phyloP scores from a whole-genome alignment of 495 filamentous ascomycete genomes.

The Wilcoxina mikolae region DNA sequence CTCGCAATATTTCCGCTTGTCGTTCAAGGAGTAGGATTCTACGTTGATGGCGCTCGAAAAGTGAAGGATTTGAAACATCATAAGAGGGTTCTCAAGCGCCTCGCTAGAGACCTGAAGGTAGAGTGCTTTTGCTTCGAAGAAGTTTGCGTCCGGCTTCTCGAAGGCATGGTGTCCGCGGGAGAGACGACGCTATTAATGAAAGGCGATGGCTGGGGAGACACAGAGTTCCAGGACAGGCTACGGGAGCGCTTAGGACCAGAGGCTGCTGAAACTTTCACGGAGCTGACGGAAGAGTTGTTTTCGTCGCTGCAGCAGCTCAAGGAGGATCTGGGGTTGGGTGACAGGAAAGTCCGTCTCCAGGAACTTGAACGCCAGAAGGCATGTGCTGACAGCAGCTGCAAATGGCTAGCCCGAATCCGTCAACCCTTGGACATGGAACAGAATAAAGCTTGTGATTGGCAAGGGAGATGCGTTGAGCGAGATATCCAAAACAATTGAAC shows the following conservation, averaged over 20 bases:
- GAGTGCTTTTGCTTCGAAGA: slow-evolving; percentile 21
- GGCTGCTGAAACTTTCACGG: slow-evolving; percentile 10
- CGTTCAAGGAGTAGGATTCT: background rate
- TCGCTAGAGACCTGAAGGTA: slow-evolving; percentile 12
- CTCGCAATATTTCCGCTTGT: slow-evolving; percentile 3
- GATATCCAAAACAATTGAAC: slow-evolving; percentile 6
- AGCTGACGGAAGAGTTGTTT: slow-evolving; percentile 11
- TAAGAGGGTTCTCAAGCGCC: background rate
- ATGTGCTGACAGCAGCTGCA: background rate
- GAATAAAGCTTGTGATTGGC: too few relatives aligned
- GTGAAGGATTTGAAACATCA: slow-evolving; percentile 1
- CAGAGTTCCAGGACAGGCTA: slow-evolving; percentile 16
- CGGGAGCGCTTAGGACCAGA: slow-evolving; percentile 16
- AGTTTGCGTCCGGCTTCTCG: slow-evolving; percentile 23
- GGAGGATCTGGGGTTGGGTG: slow-evolving; percentile 19
- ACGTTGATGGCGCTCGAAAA: background rate
- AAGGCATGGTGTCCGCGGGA: slow-evolving; percentile 12
- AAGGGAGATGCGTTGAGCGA: slow-evolving; percentile 10
- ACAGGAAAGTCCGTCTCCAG: too few relatives aligned
- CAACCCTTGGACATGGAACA: too few relatives aligned
- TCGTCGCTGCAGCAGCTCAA: slow-evolving; percentile 11
- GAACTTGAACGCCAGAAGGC: too few relatives aligned
- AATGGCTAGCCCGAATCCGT: slow-evolving; percentile 5
- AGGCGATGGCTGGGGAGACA: slow-evolving; percentile 18
- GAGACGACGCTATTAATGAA: slow-evolving; percentile 19